Conservation (phyloP, 768 basidiomycete genomes). For the Xerocomus spinulosus region DNA sequence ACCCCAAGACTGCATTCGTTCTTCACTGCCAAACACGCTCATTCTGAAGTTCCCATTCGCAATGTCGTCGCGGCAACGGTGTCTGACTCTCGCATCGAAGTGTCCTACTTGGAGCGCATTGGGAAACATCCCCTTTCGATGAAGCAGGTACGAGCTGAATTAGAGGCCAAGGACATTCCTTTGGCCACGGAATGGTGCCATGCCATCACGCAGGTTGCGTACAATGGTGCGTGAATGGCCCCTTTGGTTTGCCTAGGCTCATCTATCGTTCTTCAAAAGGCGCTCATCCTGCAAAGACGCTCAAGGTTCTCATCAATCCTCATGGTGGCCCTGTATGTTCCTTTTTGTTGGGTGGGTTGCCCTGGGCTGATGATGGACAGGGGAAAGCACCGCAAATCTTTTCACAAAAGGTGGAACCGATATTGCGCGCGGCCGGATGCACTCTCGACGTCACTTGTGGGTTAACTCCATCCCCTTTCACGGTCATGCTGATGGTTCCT, state of each 20-base stretch:
- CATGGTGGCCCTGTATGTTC: conserved; percentile 65
- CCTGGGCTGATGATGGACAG: conserved; percentile 33
- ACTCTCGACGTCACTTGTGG: conserved; percentile 56
- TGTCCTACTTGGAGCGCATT: conserved; percentile 49
- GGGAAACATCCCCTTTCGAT: conserved; percentile 39
- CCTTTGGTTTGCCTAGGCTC: neutral
- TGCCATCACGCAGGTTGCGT: conserved; percentile 51
- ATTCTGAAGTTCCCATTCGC: conserved; percentile 35
- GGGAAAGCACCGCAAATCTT: conserved; percentile 57
- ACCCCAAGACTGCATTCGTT: conserved; percentile 7
- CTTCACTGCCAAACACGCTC: conserved; percentile 2
- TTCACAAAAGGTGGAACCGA: conserved; percentile 58
- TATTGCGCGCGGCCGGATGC: conserved; percentile 65
- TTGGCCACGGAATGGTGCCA: conserved; percentile 49
- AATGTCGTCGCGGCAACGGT: conserved; percentile 55
- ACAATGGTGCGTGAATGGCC: conserved; percentile 42
- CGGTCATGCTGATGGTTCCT: neutral
- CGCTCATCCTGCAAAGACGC: conserved; percentile 46
- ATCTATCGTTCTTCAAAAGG: conserved; percentile 31
- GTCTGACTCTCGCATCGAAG: conserved; percentile 35
- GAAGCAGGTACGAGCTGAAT: conserved; percentile 38
- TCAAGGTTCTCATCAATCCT: conserved; percentile 78
- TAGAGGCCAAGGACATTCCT: conserved; percentile 32
- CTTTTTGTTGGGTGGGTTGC: neutral
- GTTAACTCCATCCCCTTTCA: conserved; percentile 20